phyloP scores from a whole-genome alignment of 2,329 filamentous ascomycete species.

The Claviceps maximensis region DNA sequence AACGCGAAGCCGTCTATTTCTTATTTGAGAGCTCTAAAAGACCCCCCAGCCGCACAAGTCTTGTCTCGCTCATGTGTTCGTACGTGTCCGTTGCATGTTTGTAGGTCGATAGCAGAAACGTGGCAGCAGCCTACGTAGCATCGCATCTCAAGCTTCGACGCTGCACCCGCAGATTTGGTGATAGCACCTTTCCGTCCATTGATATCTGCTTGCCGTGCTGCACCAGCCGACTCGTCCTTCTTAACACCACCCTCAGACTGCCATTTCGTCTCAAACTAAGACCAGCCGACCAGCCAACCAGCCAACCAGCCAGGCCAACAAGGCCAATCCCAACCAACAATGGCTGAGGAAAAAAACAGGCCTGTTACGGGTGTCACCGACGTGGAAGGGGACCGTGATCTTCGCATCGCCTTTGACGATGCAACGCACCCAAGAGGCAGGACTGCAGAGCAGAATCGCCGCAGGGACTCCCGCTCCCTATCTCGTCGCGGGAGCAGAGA shows the following conservation, averaged over 20 bases:
- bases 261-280: background rate
- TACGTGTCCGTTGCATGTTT: background rate
- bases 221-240: background rate
- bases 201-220: background rate
- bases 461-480: constrained; percentile 8
- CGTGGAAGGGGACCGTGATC: constrained; percentile 12
- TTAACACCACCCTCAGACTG: background rate
- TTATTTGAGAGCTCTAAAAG: constrained; percentile 1
- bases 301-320: background rate
- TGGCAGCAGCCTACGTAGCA: constrained; percentile 4
- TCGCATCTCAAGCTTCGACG: constrained; percentile 1
- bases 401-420: constrained; percentile 14
- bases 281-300: too few species aligned
- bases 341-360: constrained; percentile 9
- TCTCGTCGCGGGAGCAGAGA: constrained; percentile 13
- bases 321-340: constrained; percentile 1
- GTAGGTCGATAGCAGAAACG: background rate
- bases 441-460: constrained; percentile 3
- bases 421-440: constrained; percentile 11
- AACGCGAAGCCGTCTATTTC: background rate
- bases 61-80: background rate
- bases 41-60: background rate
- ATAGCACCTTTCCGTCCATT: background rate
- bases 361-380: constrained; percentile 8
- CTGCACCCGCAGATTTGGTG: background rate